phyloP scores from a whole-genome alignment of 2,329 filamentous ascomycete genomes.

The Fusarium sp. region DNA sequence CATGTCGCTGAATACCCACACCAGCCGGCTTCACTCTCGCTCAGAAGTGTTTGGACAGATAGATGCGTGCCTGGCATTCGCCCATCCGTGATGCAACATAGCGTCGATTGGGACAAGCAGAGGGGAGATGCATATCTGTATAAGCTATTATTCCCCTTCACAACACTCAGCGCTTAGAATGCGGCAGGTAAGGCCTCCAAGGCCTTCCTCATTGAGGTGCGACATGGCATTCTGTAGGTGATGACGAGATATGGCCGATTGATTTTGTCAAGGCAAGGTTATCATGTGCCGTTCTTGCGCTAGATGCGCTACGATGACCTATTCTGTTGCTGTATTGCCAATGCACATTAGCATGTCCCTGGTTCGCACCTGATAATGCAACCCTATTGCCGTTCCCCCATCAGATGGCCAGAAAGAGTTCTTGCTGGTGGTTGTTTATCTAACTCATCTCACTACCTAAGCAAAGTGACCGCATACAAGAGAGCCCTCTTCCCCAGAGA shows the following conservation, averaged over 20 bases:
- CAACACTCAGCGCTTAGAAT: constrained; percentile 3
- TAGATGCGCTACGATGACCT: constrained; percentile 21
- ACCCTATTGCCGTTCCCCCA: constrained; percentile 32
- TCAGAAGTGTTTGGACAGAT: constrained; percentile 1
- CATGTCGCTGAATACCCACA: neutral
- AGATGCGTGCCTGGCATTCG: constrained; percentile 40
- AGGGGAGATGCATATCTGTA: constrained; percentile 20
- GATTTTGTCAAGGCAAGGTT: constrained; percentile 10
- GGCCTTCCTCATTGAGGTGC: constrained; percentile 4
- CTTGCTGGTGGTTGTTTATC: constrained; percentile 11
- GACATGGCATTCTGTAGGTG: constrained; percentile 8
- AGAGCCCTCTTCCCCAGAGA: constrained; percentile 26
- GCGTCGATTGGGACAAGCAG: constrained; percentile 38
- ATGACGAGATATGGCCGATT: constrained; percentile 28
- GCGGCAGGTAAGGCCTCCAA: neutral
- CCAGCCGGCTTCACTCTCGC: constrained; percentile 10
- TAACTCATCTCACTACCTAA: neutral
- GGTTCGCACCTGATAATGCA: constrained; percentile 35
- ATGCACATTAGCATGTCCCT: constrained; percentile 31
- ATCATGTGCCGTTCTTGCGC: constrained; percentile 28
- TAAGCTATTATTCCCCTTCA: neutral
- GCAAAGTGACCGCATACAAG: constrained; percentile 27
- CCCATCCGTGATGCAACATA: constrained; percentile 34
- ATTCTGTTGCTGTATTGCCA: constrained; percentile 22
- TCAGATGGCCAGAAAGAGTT: constrained; percentile 11